Base-by-base conservation (phyloP, 345 rosid species). In the Passiflora organensis region DNA sequence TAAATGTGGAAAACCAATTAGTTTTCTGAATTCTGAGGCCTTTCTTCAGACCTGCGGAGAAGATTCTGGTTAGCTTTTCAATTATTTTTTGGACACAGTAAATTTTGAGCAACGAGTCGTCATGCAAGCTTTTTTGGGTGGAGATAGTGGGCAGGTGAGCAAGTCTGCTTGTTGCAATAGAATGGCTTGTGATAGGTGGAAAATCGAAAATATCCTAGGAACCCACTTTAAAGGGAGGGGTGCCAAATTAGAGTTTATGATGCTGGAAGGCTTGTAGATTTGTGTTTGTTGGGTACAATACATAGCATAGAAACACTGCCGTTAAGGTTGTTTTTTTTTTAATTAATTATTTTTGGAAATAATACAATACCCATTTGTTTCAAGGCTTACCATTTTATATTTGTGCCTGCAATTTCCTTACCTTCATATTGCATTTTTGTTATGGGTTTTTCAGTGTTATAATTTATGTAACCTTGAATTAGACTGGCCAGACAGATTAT, bases 191-290 rank as follows among this genome's bases (percentile, higher is more conserved):
- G n/a, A n/a, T n/a, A n/a, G n/a, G n/a, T 60, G 54, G 60, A 55
- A 58, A n/a, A n/a, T 34, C 34, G 32, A 34, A 45, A 51, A 51
- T 44, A 24, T 42, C 36, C 36, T 46, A 50, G 32, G 20, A 58
- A 42, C 36, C 28, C 22, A 43, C 51, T n/a, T n/a, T n/a, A n/a
- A n/a, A n/a, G n/a, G 16, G 37, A 56, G 13, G 43, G 13, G 61
- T 55, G 45, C 43, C 53, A 45, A 37, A 53, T 41, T 69, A 67
- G 68, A 38, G 44, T 43, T n/a, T 60, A 69, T 67, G 72, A 65
- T 66, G 71, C 49, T 51, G 64, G 70, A 75, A 72, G 65, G 59
- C 46, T 60, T 72, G 80, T 76, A 71, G 73, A 69, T 71, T 65
- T n/a, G 63, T 65, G 60, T 65, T 56, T 48, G 58, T 46, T 73